Base-by-base conservation (phyloP, 2,329 filamentous ascomycete genomes). In the Metarhizium humberi region DNA sequence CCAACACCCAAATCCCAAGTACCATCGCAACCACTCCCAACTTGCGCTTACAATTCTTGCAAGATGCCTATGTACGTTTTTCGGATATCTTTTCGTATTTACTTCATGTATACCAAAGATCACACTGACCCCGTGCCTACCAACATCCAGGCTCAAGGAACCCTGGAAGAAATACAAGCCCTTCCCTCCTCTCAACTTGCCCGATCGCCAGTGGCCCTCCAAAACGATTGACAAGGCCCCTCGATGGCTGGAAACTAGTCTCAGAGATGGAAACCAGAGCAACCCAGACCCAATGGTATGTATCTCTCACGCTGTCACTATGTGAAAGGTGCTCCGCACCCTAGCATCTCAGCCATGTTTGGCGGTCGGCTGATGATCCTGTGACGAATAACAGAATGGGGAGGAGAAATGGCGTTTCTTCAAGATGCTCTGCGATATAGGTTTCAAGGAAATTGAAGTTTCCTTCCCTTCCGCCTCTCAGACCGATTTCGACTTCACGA, bases 361-460 rank as follows among this genome's bases (percentile, higher is more conserved):
- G 20, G 25, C 13, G n/a, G 38, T 5, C 38, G 38, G 38, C 38
- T 40, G 38, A 40, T 32, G 29, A 32, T 40, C 18, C 13, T 30
- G 38, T 11, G 10, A 16, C 38, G 10, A 40, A 40, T 14, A 13
- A 40, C 64, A 94, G 90, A 94, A 90, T 67, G 90, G 90, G 62
- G 90, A 96, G 51, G 91, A 96, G 78, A 97, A 97, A 75, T 94
- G 88, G 84, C 78, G 80, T 58, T 97, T 92, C 79, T 97, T 97
- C 78, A 86, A 92, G 73, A 95, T 95, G 90, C 83, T 97, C 54
- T 84, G 87, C 65, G 85, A 92, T 58, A 80, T 96, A 51, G 92
- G 94, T 63, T 97, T 95, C 80, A 97, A 96, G 75, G 92, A 97
- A 74, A 96, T 97, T 61, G 92, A 97, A 70, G 87, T 96, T 20